phyloP scores from a whole-genome alignment of 345 rosid genomes.

The Citrus reticulata region DNA sequence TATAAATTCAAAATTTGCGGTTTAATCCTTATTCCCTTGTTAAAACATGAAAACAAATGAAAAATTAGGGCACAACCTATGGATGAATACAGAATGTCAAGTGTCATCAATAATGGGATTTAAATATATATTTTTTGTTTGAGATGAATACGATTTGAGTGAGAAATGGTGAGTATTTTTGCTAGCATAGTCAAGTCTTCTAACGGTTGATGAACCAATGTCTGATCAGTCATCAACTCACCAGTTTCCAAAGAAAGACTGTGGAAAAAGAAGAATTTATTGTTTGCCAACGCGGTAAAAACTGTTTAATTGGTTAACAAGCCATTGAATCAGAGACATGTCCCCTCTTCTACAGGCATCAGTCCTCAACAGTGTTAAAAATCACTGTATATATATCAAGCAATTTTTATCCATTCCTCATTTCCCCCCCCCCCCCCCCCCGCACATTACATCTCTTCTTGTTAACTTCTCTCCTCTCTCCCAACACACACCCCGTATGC shows the following conservation, averaged over 20 bases:
- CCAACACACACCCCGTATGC: background rate
- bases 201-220: conserved; percentile 10
- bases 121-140: too few relatives aligned
- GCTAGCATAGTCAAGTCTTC: background rate
- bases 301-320: conserved; percentile 23
- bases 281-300: background rate
- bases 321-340: conserved; percentile 28
- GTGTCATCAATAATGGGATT: too few relatives aligned
- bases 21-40: too few relatives aligned
- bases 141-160: background rate
- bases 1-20: too few relatives aligned
- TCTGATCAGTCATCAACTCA: conserved; percentile 18
- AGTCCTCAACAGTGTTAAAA: background rate
- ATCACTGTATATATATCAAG: too few relatives aligned
- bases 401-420: background rate
- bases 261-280: background rate
- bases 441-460: background rate
- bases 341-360: conserved; percentile 37
- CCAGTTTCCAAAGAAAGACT: conserved; percentile 33
- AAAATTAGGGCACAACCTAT: too few relatives aligned
- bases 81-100: too few relatives aligned
- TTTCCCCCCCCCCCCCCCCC: background rate
- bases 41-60: too few relatives aligned
- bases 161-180: background rate
- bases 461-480: background rate